Evolutionary conservation across 2,329 filamentous ascomycete genomes (phyloP).

Genomic region (Trichophyton rubrum): DNA sequence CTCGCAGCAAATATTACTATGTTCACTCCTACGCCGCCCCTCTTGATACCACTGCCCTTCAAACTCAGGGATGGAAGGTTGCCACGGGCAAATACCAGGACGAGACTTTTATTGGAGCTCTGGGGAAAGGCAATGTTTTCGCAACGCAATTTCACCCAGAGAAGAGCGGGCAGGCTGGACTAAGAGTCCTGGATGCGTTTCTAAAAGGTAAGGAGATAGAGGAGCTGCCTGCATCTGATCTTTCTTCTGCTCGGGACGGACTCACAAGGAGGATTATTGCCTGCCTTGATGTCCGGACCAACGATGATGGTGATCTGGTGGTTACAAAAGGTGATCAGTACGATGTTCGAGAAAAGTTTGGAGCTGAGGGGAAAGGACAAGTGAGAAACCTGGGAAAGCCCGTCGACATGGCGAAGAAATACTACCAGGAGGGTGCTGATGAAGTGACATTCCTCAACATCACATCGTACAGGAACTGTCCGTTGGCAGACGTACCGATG

Average conservation of each 20-base stretch:
- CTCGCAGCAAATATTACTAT: conserved; percentile 93
- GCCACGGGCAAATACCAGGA: conserved; percentile 77
- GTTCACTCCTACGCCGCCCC: conserved; percentile 87
- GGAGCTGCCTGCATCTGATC: conserved; percentile 32
- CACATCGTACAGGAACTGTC: conserved; percentile 92
- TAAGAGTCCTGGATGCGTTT: conserved; percentile 75
- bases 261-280: conserved; percentile 90
- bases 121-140: conserved; percentile 73
- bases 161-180: conserved; percentile 82
- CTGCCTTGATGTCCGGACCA: conserved; percentile 87
- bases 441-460: conserved; percentile 98
- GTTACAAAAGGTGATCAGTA: conserved; percentile 99
- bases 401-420: conserved; percentile 81
- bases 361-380: conserved; percentile 41
- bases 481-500: conserved; percentile 86
- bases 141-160: conserved; percentile 97
- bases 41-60: conserved; percentile 60
- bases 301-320: conserved; percentile 87
- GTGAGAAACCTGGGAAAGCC: conserved; percentile 95
- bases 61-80: conserved; percentile 78
- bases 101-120: conserved; percentile 82
- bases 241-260: conserved; percentile 40
- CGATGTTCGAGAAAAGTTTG: conserved; percentile 81
- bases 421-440: conserved; percentile 94
- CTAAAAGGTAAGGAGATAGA: conserved; percentile 55